These are phyloP conservation scores for Setaria italica DNA, from an alignment of 202 grass and related monocot species.

Conservation along the genomic window DNA sequence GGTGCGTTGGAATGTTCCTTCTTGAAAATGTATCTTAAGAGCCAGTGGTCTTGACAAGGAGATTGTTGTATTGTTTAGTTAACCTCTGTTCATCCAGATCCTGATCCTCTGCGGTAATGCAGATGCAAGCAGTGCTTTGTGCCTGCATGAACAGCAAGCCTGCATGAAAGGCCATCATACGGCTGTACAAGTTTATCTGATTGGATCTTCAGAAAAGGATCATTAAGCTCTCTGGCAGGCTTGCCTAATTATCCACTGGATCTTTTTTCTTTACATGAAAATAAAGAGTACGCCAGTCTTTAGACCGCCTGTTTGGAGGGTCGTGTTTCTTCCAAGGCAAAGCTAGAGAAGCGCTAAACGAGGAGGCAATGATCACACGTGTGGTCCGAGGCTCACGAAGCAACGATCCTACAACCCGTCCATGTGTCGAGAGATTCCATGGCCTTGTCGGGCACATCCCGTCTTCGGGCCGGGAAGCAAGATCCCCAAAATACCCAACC, in stretches of 20 bases:
- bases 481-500: not conserved
- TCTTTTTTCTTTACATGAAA: not conserved
- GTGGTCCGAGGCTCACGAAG: not conserved
- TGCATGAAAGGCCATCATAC: not conserved
- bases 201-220: not conserved
- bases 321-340: not conserved
- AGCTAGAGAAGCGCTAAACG: not conserved
- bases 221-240: not conserved
- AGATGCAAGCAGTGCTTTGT: not conserved
- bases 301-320: not conserved
- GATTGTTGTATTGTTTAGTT: not conserved
- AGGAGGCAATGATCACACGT: slow-evolving; percentile 4
- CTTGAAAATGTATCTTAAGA: not conserved
- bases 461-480: not conserved
- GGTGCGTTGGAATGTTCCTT: slow-evolving; percentile 17
- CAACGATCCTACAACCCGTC: not conserved
- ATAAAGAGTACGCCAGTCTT: no score
- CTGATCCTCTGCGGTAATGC: not conserved
- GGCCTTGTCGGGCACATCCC: slow-evolving; percentile 33
- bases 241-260: not conserved
- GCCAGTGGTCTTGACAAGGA: not conserved
- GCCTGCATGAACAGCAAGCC: not conserved
- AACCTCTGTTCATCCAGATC: not conserved
- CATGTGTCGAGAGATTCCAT: slow-evolving; percentile 28
- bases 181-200: not conserved